A percentile compares a stretch with the other conserved stretches of the same genome.
These are phyloP conservation scores for Mycena galericulata DNA, from an alignment of 768 basidiomycete species.

Conservation along the genomic window DNA sequence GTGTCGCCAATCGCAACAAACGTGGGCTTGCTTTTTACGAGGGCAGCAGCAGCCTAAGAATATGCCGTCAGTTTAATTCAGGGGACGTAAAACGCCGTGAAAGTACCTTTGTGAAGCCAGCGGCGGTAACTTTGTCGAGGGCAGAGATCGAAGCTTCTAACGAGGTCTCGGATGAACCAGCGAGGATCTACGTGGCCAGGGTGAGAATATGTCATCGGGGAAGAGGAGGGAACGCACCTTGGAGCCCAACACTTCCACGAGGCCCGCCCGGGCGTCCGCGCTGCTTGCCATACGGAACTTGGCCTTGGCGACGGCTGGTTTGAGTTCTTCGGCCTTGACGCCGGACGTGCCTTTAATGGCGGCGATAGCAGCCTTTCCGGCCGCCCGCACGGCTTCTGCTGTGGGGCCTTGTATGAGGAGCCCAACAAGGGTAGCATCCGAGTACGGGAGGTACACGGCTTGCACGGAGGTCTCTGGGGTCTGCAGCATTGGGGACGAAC, in stretches of 20 bases:
- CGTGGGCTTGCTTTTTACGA: slow-evolving; percentile 85
- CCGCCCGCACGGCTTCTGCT: slow-evolving; percentile 71
- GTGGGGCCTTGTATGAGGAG: slow-evolving; percentile 81
- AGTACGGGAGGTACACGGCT: slow-evolving; percentile 87
- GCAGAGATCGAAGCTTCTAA: slow-evolving; percentile 73
- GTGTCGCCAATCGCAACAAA: slow-evolving; percentile 89
- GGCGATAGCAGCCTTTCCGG: slow-evolving; percentile 74
- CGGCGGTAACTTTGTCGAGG: slow-evolving; percentile 75
- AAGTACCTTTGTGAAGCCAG: slow-evolving; percentile 78
- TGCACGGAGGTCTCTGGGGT: slow-evolving; percentile 72
- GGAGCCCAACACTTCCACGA: slow-evolving; percentile 69
- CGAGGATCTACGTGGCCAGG: slow-evolving; percentile 65
- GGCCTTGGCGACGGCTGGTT: slow-evolving; percentile 87
- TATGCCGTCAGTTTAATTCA: background rate
- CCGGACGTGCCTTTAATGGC: slow-evolving; percentile 75
- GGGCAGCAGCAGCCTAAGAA: slow-evolving; percentile 68
- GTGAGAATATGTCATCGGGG: background rate
- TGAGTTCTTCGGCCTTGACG: slow-evolving; percentile 76
- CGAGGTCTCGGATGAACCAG: slow-evolving; percentile 63
- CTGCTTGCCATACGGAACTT: slow-evolving; percentile 84
- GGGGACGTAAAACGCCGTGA: background rate
- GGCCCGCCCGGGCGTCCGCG: slow-evolving; percentile 76
- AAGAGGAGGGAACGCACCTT: slow-evolving; percentile 60
- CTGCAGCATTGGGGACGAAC: slow-evolving; percentile 74
- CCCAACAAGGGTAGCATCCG: slow-evolving; percentile 91